Evolutionary conservation across 1,284 basidiomycete genomes (phyloP).

Genomic region (Porodaedalea pini): DNA sequence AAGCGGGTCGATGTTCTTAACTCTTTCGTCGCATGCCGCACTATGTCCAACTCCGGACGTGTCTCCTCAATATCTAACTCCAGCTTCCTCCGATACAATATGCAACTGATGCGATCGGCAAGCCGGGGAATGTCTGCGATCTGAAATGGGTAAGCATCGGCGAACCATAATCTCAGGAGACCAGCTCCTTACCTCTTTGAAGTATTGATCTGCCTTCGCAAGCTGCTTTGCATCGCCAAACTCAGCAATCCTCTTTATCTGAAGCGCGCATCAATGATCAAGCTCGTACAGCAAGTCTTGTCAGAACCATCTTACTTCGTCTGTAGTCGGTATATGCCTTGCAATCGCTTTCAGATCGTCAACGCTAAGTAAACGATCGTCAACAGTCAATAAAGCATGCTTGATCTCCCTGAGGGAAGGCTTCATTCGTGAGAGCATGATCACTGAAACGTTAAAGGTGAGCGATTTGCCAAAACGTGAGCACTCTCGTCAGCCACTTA

Average conservation of each 20-base stretch:
- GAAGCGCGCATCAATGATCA: not conserved
- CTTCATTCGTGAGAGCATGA: conserved; percentile 79
- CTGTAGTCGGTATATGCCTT: conserved; percentile 69
- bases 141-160: conserved; percentile 34
- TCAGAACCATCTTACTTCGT: conserved; percentile 55
- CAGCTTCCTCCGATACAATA: conserved; percentile 79
- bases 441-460: conserved; percentile 42
- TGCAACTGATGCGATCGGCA: conserved; percentile 68
- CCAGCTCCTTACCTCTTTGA: conserved; percentile 54
- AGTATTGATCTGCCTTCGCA: conserved; percentile 83
- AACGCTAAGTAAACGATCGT: conserved; percentile 61
- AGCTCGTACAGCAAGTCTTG: not conserved
- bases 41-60: conserved; percentile 73
- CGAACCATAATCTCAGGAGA: not conserved
- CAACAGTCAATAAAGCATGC: conserved; percentile 63
- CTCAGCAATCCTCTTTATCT: conserved; percentile 62
- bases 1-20: conserved; percentile 68
- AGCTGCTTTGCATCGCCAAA: conserved; percentile 69
- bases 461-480: not conserved
- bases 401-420: conserved; percentile 60
- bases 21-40: conserved; percentile 74
- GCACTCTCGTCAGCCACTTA: conserved; percentile 30
- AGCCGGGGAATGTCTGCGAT: conserved; percentile 79
- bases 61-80: conserved; percentile 83
- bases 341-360: conserved; percentile 74